Conservation (phyloP, 1,284 basidiomycete species). For the Leccinum subrobustum region DNA sequence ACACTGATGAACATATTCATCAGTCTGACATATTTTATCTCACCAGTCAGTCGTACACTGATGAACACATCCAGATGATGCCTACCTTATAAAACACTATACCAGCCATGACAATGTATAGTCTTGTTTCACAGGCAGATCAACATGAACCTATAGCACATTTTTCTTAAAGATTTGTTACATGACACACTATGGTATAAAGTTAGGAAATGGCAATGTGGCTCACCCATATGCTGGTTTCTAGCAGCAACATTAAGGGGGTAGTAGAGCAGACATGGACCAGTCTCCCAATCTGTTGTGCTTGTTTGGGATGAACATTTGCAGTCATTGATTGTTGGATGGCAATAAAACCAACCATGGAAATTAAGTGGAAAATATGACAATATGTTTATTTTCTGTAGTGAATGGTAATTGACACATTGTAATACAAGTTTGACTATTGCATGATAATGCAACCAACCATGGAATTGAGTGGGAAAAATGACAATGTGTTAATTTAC, state of each 20-base stretch:
- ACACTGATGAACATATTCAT: too few species aligned
- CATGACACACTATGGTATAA: neutral
- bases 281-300: neutral
- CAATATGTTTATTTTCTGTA: neutral
- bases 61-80: too few species aligned
- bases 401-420: neutral
- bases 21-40: too few species aligned
- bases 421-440: neutral
- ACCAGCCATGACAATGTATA: neutral
- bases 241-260: neutral
- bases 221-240: neutral
- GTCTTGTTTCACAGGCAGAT: neutral
- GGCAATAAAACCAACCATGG: neutral
- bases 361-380: neutral
- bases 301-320: neutral
- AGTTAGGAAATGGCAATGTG: neutral
- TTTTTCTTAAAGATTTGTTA: neutral
- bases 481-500: neutral
- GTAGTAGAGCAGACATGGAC: neutral
- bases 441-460: neutral
- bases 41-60: too few species aligned
- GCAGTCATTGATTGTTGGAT: neutral
- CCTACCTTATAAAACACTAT: neutral
- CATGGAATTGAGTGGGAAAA: neutral
- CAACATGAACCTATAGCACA: neutral